Evolutionary conservation across 2,329 filamentous ascomycete genomes (phyloP).

Genomic region (Pezicula rhizophila): DNA sequence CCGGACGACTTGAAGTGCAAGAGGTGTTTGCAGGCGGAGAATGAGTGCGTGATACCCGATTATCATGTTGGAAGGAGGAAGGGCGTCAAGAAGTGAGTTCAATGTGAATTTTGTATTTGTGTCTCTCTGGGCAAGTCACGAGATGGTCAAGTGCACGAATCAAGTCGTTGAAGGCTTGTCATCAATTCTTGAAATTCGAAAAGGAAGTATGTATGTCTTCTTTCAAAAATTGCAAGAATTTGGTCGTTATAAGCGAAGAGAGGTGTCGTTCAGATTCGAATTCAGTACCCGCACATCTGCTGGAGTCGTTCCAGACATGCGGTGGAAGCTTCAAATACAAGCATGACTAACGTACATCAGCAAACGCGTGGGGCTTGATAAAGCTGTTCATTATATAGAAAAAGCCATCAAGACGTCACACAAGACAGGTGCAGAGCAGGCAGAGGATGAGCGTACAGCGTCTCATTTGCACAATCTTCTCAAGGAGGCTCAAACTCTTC

Average conservation of each 20-base stretch:
- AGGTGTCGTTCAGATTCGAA: background rate
- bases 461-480: slow-evolving; percentile 44
- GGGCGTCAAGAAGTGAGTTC: slow-evolving; percentile 65
- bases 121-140: background rate
- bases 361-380: slow-evolving; percentile 68
- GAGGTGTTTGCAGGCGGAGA: slow-evolving; percentile 50
- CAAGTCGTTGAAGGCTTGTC: too few relatives aligned
- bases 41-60: slow-evolving; percentile 63
- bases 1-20: slow-evolving; percentile 48
- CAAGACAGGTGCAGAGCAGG: slow-evolving; percentile 33
- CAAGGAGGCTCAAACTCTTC: slow-evolving; percentile 37
- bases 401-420: slow-evolving; percentile 53
- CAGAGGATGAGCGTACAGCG: slow-evolving; percentile 36
- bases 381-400: slow-evolving; percentile 68
- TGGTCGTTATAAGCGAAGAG: too few relatives aligned
- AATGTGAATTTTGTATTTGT: background rate
- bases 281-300: background rate
- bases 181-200: too few relatives aligned
- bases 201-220: too few relatives aligned
- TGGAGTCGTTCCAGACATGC: too few relatives aligned
- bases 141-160: too few relatives aligned
- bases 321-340: too few relatives aligned
- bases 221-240: too few relatives aligned
- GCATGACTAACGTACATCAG: slow-evolving; percentile 33
- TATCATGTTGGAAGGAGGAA: slow-evolving; percentile 70